Evolutionary conservation across 2,329 filamentous ascomycete genomes (phyloP).

Genomic region (Mycogone perniciosa): DNA sequence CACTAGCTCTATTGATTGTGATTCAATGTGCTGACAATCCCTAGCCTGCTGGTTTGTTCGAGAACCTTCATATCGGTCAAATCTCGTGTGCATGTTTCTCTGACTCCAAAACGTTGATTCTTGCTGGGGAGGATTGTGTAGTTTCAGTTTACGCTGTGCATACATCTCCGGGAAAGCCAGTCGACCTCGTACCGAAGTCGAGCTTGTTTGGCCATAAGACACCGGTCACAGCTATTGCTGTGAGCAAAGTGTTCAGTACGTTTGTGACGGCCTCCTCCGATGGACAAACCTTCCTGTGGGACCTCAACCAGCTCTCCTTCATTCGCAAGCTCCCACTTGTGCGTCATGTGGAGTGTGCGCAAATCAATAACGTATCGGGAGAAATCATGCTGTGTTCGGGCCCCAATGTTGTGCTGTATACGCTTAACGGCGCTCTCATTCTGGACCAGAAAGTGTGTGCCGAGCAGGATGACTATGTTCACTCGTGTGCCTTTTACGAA

Average conservation of each 20-base stretch:
- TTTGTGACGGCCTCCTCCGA: conserved; percentile 78
- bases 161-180: conserved; percentile 55
- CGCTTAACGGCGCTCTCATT: conserved; percentile 78
- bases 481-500: conserved; percentile 87
- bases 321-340: conserved; percentile 63
- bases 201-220: conserved; percentile 87
- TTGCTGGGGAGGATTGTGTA: conserved; percentile 86
- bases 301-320: conserved; percentile 84
- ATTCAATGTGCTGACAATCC: conserved; percentile 21
- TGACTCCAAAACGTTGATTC: conserved; percentile 85
- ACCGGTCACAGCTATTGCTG: conserved; percentile 73
- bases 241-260: conserved; percentile 82
- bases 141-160: conserved; percentile 75
- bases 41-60: conserved; percentile 72
- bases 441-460: conserved; percentile 75
- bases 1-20: background rate
- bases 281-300: conserved; percentile 84
- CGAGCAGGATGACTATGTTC: conserved; percentile 65
- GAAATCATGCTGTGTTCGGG: conserved; percentile 83
- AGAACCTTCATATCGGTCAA: conserved; percentile 89
- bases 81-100: conserved; percentile 78
- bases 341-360: conserved; percentile 62
- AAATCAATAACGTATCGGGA: conserved; percentile 84
- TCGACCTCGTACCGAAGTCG: conserved; percentile 72
- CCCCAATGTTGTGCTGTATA: conserved; percentile 69